Conservation (phyloP, 1,284 basidiomycete species). For the Ustilago vetiveriae region DNA sequence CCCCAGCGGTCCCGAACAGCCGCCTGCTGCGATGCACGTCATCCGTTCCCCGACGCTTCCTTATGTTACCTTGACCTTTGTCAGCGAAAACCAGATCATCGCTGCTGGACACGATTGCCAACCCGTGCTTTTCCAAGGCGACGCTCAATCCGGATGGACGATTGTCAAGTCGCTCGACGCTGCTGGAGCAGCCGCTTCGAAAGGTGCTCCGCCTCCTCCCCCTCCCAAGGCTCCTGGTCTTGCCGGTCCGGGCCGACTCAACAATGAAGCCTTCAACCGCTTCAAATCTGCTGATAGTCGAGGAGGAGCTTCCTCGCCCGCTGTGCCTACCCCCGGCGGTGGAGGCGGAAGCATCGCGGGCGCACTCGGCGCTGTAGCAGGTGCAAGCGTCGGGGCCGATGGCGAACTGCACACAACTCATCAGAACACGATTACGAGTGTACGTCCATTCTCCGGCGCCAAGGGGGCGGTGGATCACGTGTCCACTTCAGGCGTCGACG, state of each 20-base stretch:
- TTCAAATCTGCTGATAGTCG: constrained; percentile 92
- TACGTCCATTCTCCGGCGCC: constrained; percentile 67
- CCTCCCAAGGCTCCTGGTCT: constrained; percentile 58
- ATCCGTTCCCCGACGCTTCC: constrained; percentile 63
- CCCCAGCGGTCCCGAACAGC: constrained; percentile 57
- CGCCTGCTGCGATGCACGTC: constrained; percentile 60
- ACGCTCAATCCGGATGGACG: constrained; percentile 53
- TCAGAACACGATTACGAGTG: constrained; percentile 95
- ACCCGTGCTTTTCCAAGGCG: constrained; percentile 73
- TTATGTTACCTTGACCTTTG: constrained; percentile 73
- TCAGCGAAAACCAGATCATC: constrained; percentile 74
- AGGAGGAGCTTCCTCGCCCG: constrained; percentile 71
- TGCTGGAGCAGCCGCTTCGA: constrained; percentile 56
- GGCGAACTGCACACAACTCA: constrained; percentile 77
- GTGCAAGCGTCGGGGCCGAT: constrained; percentile 76
- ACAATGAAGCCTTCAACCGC: constrained; percentile 92
- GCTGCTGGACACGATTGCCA: constrained; percentile 98
- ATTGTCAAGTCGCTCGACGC: constrained; percentile 61
- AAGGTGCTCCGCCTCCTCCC: constrained; percentile 62
- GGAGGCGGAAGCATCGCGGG: constrained; percentile 72
- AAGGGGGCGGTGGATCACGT: constrained; percentile 75
- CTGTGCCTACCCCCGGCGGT: not conserved
- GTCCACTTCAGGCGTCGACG: constrained; percentile 94
- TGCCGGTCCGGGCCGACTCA: constrained; percentile 76
- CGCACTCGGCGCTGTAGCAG: constrained; percentile 71